phyloP scores from a whole-genome alignment of 1,284 basidiomycete species.

The Leccinum griseonigrum region DNA sequence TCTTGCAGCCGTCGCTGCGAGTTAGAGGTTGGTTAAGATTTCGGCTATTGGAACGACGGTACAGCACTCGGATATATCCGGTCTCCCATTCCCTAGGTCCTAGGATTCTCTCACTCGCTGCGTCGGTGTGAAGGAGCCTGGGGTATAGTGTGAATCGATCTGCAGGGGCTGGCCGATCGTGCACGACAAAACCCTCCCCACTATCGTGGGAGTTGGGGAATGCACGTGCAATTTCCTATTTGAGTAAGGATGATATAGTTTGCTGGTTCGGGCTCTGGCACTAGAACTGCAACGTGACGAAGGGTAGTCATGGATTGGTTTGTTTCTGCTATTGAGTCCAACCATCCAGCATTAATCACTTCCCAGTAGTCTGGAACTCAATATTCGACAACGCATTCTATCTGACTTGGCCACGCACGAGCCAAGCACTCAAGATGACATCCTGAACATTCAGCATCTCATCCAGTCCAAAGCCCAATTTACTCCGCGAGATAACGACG shows the following conservation, averaged over 20 bases:
- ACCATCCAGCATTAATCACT: background rate
- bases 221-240: slow-evolving; percentile 3
- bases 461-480: slow-evolving; percentile 59
- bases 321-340: slow-evolving; percentile 6
- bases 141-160: too few relatives aligned
- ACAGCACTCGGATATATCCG: too few relatives aligned
- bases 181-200: too few relatives aligned
- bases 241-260: slow-evolving; percentile 4
- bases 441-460: slow-evolving; percentile 50
- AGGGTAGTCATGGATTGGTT: slow-evolving; percentile 29
- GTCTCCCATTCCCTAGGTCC: too few relatives aligned
- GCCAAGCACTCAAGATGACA: slow-evolving; percentile 46
- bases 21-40: too few relatives aligned
- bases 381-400: slow-evolving; percentile 80
- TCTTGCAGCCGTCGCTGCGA: too few relatives aligned
- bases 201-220: too few relatives aligned
- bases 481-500: slow-evolving; percentile 14
- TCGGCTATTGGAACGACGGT: too few relatives aligned
- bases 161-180: too few relatives aligned
- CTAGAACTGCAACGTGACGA: background rate
- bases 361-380: slow-evolving; percentile 60
- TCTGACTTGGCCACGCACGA: slow-evolving; percentile 75
- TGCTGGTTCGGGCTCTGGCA: background rate
- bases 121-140: too few relatives aligned
- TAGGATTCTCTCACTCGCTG: too few relatives aligned